Conservation (phyloP, 768 basidiomycete genomes). For the Mycena belliarum region DNA sequence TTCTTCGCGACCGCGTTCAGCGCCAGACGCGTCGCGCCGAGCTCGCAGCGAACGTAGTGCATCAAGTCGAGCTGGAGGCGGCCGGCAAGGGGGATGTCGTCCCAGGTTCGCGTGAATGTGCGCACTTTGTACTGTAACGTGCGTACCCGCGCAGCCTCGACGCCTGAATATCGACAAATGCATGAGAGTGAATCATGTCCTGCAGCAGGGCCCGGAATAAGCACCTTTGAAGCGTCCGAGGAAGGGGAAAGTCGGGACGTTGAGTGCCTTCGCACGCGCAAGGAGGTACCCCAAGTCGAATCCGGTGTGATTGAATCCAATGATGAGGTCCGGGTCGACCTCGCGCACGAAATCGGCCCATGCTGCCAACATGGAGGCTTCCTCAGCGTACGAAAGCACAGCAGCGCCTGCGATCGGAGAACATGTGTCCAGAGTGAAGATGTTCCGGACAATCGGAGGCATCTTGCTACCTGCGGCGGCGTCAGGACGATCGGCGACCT, state of each 20-base stretch:
- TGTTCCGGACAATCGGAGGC: constrained; percentile 12
- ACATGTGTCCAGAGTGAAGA: constrained; percentile 21
- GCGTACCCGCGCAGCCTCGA: neutral
- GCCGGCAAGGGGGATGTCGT: constrained; percentile 3
- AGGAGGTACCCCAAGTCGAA: constrained; percentile 23
- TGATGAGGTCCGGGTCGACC: constrained; percentile 23
- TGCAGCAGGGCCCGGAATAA: neutral
- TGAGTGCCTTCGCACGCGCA: constrained; percentile 11
- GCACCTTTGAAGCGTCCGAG: constrained; percentile 9
- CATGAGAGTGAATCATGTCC: neutral
- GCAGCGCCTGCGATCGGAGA: constrained; percentile 11
- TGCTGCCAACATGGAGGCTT: constrained; percentile 7
- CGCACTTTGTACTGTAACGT: neutral
- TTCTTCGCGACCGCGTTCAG: constrained; percentile 9
- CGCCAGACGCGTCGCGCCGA: neutral
- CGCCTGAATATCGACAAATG: neutral
- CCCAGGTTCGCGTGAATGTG: too few relatives aligned
- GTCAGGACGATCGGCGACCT: neutral
- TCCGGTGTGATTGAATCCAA: constrained; percentile 19
- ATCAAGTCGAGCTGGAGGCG: constrained; percentile 16
- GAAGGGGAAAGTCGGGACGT: neutral
- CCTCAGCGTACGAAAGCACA: constrained; percentile 5
- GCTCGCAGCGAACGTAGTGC: constrained; percentile 9
- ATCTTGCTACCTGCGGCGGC: neutral
- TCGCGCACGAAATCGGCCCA: constrained; percentile 19